A percentile compares a stretch with the other conserved stretches of the same genome.
phyloP scores from a whole-genome alignment of 2,329 filamentous ascomycete species.

The Colletotrichum sp. region DNA sequence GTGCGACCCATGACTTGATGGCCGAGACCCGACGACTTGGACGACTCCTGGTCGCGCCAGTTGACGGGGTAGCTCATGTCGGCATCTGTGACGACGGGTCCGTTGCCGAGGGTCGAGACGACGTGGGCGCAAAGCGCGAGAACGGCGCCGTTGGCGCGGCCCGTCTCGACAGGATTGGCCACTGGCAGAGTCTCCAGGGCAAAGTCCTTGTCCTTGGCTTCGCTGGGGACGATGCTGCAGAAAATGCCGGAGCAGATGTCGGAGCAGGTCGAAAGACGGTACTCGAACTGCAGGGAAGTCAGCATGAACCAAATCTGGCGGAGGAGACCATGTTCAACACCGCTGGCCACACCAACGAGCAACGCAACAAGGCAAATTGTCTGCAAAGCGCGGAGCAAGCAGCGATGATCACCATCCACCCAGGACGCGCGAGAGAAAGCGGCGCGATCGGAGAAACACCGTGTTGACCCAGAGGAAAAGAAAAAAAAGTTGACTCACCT shows the following conservation, averaged over 20 bases:
- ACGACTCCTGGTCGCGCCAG: slow-evolving; percentile 59
- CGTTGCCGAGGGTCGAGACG: slow-evolving; percentile 73
- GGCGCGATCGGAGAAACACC: background rate
- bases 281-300: slow-evolving; percentile 64
- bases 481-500: slow-evolving; percentile 44
- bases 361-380: background rate
- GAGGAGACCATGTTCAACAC: background rate
- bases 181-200: slow-evolving; percentile 57
- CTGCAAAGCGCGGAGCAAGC: background rate
- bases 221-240: slow-evolving; percentile 62
- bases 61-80: slow-evolving; percentile 77
- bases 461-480: background rate
- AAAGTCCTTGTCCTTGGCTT: slow-evolving; percentile 51
- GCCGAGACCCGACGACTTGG: slow-evolving; percentile 49
- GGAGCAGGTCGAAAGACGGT: slow-evolving; percentile 76
- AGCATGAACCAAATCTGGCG: background rate
- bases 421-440: background rate
- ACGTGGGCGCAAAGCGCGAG: slow-evolving; percentile 78
- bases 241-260: slow-evolving; percentile 84
- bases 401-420: background rate
- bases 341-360: background rate
- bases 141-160: slow-evolving; percentile 58
- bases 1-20: slow-evolving; percentile 78
- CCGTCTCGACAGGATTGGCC: slow-evolving; percentile 64
- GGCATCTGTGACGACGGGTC: slow-evolving; percentile 69